A percentile compares a stretch with the other conserved stretches of the same genome.
phyloP scores from a whole-genome alignment of 148 eudicot species.

The Cornus controversa region DNA sequence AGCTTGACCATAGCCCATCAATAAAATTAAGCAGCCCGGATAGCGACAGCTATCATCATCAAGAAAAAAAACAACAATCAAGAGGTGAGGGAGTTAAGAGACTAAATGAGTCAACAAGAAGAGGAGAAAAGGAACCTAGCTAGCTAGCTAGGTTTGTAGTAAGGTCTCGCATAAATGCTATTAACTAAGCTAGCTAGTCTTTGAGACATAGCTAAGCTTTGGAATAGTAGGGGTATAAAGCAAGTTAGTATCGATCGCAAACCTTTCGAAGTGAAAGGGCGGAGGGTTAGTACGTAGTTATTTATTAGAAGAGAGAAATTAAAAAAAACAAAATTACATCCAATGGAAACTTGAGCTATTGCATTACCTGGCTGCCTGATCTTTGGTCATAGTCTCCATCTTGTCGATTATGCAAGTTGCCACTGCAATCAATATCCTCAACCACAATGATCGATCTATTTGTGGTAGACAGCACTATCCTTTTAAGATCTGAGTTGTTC shows the following conservation, averaged over 20 bases:
- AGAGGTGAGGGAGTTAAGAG: background rate
- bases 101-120: background rate
- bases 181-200: background rate
- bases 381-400: background rate
- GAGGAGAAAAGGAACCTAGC: too few relatives aligned
- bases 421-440: slow-evolving; percentile 15
- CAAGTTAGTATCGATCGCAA: too few relatives aligned
- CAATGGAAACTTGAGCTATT: background rate
- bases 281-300: too few relatives aligned
- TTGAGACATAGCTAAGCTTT: background rate
- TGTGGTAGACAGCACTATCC: background rate
- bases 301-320: too few relatives aligned
- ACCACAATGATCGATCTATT: slow-evolving; percentile 7
- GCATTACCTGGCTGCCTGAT: background rate
- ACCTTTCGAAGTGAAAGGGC: too few relatives aligned
- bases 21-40: slow-evolving; percentile 22
- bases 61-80: background rate
- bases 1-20: slow-evolving; percentile 22
- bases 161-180: background rate
- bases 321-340: too few relatives aligned
- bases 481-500: background rate
- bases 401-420: slow-evolving; percentile 13
- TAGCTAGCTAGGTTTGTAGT: background rate
- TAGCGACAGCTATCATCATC: background rate
- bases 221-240: background rate